Conservation (phyloP, 495 filamentous ascomycete genomes). For the Hypoxylon rickii region DNA sequence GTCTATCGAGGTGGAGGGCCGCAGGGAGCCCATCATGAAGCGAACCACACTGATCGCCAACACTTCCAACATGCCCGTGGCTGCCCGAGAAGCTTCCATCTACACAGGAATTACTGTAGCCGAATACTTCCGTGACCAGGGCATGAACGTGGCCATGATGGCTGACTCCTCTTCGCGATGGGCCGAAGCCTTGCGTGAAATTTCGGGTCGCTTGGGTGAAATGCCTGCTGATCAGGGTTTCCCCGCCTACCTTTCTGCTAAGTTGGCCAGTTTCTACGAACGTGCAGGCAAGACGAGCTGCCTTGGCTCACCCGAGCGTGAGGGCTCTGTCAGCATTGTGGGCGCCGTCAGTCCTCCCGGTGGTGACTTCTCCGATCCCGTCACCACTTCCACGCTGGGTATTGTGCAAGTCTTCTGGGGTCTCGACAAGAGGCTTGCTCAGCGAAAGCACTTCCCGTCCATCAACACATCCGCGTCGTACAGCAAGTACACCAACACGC, state of each 20-base stretch:
- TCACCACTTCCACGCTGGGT: constrained; percentile 90
- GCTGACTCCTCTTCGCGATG: constrained; percentile 98
- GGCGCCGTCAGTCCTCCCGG: constrained; percentile 96
- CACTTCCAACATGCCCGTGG: constrained; percentile 99
- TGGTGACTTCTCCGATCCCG: constrained; percentile 99
- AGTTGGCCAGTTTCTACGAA: constrained; percentile 98
- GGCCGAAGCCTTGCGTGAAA: constrained; percentile 98
- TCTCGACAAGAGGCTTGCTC: constrained; percentile 97
- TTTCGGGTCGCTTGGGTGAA: constrained; percentile 97
- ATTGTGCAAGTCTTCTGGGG: constrained; percentile 99
- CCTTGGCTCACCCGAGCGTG: constrained; percentile 84
- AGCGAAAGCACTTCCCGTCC: constrained; percentile 98
- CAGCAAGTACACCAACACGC: constrained; percentile 88
- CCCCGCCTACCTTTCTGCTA: constrained; percentile 95
- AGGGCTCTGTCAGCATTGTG: constrained; percentile 95
- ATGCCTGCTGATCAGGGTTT: constrained; percentile 99
- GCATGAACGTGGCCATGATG: constrained; percentile 99
- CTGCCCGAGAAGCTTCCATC: constrained; percentile 97
- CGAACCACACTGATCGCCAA: constrained; percentile 98
- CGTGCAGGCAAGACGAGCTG: constrained; percentile 86
- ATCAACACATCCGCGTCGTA: constrained; percentile 96
- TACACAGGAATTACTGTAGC: constrained; percentile 98
- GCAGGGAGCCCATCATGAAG: constrained; percentile 99
- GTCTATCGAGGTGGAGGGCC: constrained; percentile 84
- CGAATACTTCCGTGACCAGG: constrained; percentile 98